Evolutionary conservation across 2,329 filamentous ascomycete species (phyloP).

Genomic region (Fusarium floridanum): DNA sequence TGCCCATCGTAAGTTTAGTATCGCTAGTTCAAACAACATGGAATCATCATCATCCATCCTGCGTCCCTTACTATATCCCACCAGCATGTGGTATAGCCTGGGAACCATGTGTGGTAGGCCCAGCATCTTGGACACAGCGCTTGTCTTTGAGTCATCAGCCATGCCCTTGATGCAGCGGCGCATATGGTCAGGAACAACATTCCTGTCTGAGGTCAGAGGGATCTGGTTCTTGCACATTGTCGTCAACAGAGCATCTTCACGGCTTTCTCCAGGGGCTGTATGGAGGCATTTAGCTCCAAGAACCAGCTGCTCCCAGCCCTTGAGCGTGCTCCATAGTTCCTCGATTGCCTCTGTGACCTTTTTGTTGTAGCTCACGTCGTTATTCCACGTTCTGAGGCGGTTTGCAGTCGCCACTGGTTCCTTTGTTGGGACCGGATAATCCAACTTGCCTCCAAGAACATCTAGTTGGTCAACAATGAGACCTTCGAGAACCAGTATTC

Average conservation of each 20-base stretch:
- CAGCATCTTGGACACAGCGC: not conserved
- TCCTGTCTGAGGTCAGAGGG: not conserved
- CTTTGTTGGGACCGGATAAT: not conserved
- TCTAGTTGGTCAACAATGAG: not conserved
- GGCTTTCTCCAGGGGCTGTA: not conserved
- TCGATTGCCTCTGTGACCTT: not conserved
- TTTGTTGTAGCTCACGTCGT: not conserved
- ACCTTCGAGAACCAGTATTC: not conserved
- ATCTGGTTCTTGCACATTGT: slow-evolving; percentile 1
- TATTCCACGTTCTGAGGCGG: not conserved
- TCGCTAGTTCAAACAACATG: not conserved
- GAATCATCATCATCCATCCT: not conserved
- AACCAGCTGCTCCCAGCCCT: not conserved
- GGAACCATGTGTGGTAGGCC: not conserved
- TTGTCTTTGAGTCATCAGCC: not conserved
- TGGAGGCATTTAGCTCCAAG: not conserved
- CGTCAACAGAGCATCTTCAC: not conserved
- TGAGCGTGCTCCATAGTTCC: not conserved
- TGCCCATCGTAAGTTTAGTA: not conserved
- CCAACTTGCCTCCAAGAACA: not conserved
- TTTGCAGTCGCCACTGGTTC: not conserved
- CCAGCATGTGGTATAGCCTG: not conserved
- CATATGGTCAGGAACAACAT: not conserved
- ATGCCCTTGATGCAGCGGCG: not conserved
- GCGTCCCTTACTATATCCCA: not conserved